Evolutionary conservation across 2,329 filamentous ascomycete species (phyloP).

Genomic region (Arthrinium phaeospermum): DNA sequence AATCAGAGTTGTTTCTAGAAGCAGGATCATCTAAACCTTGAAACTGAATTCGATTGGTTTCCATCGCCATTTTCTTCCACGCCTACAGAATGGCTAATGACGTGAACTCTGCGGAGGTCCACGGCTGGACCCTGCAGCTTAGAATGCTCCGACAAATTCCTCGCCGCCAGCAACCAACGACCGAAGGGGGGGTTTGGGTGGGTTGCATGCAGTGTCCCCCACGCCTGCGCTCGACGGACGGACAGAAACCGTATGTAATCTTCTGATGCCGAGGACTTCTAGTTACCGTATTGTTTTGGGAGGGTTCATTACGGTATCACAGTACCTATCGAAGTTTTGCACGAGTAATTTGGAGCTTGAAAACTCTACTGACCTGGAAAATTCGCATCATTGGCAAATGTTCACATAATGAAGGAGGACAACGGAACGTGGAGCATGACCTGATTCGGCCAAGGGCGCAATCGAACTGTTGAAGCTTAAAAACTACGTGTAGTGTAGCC

Average conservation of each 20-base stretch:
- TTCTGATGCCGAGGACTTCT: too few relatives aligned
- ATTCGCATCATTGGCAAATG: neutral
- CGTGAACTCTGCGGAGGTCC: conserved; percentile 1
- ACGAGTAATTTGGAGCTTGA: too few relatives aligned
- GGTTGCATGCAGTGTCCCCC: conserved; percentile 6
- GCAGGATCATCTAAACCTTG: neutral
- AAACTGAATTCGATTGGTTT: conserved; percentile 8
- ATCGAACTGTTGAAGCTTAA: neutral
- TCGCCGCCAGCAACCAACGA: neutral
- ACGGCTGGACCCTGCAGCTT: conserved; percentile 5
- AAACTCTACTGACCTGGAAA: neutral
- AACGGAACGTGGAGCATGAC: neutral
- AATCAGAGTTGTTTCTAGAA: neutral
- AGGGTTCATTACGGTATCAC: too few relatives aligned
- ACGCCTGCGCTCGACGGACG: neutral
- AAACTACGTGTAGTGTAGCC: neutral
- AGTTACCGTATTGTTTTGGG: too few relatives aligned
- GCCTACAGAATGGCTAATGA: conserved; percentile 9
- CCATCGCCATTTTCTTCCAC: neutral
- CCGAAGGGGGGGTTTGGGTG: neutral
- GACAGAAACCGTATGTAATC: neutral
- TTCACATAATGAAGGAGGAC: neutral
- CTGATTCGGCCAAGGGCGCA: neutral
- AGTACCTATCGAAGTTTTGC: too few relatives aligned
- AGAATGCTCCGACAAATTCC: neutral